Evolutionary conservation across 2,329 filamentous ascomycete genomes (phyloP).

Genomic region (Canariomyces notabilis): DNA sequence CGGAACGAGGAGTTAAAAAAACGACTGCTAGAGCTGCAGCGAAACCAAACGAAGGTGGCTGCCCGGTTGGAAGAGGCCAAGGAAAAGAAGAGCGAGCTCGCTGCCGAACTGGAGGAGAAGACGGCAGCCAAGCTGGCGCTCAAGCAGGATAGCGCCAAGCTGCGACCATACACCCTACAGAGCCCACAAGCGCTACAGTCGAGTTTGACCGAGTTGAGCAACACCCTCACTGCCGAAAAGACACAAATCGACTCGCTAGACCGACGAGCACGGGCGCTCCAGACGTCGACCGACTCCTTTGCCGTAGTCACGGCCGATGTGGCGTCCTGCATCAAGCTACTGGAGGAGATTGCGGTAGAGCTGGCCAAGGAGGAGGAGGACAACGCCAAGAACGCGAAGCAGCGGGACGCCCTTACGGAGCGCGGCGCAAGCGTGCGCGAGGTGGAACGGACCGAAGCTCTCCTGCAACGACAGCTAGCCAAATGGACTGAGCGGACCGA

Average conservation of each 20-base stretch:
- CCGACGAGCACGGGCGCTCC: slow-evolving; percentile 77
- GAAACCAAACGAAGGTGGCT: slow-evolving; percentile 76
- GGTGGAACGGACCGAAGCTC: slow-evolving; percentile 79
- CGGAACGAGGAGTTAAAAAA: slow-evolving; percentile 85
- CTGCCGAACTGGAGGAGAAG: slow-evolving; percentile 65
- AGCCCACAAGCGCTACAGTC: slow-evolving; percentile 79
- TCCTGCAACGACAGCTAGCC: slow-evolving; percentile 76
- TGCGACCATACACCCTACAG: slow-evolving; percentile 87
- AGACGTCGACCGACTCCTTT: slow-evolving; percentile 90
- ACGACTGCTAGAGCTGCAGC: slow-evolving; percentile 71
- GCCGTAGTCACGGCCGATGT: slow-evolving; percentile 79
- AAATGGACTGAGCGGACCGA: slow-evolving; percentile 87
- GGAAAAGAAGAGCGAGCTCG: slow-evolving; percentile 71
- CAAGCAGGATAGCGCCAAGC: slow-evolving; percentile 80
- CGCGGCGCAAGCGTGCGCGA: slow-evolving; percentile 85
- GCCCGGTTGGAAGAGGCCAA: slow-evolving; percentile 79
- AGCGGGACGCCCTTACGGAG: slow-evolving; percentile 82
- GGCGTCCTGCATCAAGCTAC: slow-evolving; percentile 77
- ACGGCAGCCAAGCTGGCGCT: slow-evolving; percentile 64
- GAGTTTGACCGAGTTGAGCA: slow-evolving; percentile 73
- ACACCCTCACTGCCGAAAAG: slow-evolving; percentile 73
- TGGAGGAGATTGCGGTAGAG: slow-evolving; percentile 83
- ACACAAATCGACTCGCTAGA: slow-evolving; percentile 83
- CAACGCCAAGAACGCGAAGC: slow-evolving; percentile 69
- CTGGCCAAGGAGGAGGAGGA: slow-evolving; percentile 89